A percentile compares a stretch with the other conserved stretches of the same genome.
These are phyloP conservation scores for Fusarium robinianum DNA, from an alignment of 2,329 filamentous ascomycete species.

Conservation along the genomic window DNA sequence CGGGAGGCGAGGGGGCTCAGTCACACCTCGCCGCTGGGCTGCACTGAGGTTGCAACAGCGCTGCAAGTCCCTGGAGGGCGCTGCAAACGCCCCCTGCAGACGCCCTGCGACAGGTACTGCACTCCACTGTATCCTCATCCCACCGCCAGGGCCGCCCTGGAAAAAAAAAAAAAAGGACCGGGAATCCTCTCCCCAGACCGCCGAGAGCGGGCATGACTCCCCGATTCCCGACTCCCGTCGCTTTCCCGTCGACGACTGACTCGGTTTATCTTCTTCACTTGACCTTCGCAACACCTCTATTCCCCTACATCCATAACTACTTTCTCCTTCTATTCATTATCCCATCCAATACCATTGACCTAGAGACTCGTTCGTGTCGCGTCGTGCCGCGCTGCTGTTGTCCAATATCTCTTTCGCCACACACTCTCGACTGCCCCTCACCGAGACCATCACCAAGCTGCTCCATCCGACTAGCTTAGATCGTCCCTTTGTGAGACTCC, in stretches of 20 bases:
- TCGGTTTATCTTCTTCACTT: constrained; percentile 16
- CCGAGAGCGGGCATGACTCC: constrained; percentile 37
- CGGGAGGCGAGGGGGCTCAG: constrained; percentile 16
- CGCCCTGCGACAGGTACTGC: constrained; percentile 12
- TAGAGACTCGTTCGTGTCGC: no score
- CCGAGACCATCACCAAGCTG: no score
- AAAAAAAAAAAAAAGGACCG: constrained; percentile 11
- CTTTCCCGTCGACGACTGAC: constrained; percentile 17
- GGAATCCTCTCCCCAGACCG: constrained; percentile 27
- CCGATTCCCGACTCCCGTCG: constrained; percentile 33
- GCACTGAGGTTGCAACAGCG: constrained; percentile 12
- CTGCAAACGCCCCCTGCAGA: constrained; percentile 1
- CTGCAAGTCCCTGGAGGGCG: constrained; percentile 13
- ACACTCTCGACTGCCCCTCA: no score
- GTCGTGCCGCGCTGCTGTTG: background rate
- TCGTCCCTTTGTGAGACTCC: no score
- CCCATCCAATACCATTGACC: no score
- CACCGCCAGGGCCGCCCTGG: constrained; percentile 15
- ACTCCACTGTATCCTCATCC: constrained; percentile 24
- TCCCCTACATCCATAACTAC: constrained; percentile 10
- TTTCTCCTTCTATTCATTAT: no score
- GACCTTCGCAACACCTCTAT: constrained; percentile 6
- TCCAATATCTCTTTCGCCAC: no score
- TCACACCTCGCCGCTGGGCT: constrained; percentile 1
- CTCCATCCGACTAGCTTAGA: no score